These are phyloP conservation scores for Eimeria acervulina DNA, from an alignment of 169 alveolate species.

Conservation along the genomic window DNA sequence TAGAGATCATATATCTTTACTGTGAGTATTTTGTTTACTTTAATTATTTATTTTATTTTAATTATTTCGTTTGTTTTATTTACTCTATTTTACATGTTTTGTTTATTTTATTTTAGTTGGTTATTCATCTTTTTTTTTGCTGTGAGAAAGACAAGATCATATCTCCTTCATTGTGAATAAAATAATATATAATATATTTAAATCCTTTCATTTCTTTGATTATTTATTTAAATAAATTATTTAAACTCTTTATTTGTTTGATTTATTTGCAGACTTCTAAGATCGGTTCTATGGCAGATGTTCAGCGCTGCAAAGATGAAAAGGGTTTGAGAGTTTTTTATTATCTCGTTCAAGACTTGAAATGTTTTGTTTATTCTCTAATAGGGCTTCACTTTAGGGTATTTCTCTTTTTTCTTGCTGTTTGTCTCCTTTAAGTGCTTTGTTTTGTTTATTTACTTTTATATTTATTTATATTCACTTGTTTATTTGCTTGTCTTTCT, in stretches of 20 bases:
- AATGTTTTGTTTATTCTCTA: slow-evolving; percentile 96
- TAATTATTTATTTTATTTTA: slow-evolving; percentile 81
- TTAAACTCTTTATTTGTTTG: not conserved
- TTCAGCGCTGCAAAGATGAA: slow-evolving; percentile 96
- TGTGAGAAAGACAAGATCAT: not conserved
- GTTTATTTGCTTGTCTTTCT: too few species aligned
- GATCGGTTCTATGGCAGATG: slow-evolving; percentile 96
- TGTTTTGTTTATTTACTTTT: not conserved
- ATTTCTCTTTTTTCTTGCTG: not conserved
- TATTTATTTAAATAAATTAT: not conserved
- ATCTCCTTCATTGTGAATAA: not conserved
- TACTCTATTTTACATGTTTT: not conserved
- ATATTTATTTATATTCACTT: not conserved
- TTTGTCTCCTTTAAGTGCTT: not conserved
- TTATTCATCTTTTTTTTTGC: not conserved
- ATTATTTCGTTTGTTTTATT: slow-evolving; percentile 90
- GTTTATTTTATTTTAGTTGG: not conserved
- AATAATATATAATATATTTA: not conserved
- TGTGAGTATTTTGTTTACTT: slow-evolving; percentile 62
- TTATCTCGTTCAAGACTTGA: slow-evolving; percentile 96
- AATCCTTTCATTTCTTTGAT: not conserved
- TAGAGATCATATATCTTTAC: slow-evolving; percentile 92
- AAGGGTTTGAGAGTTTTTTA: slow-evolving; percentile 96
- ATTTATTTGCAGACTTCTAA: slow-evolving; percentile 93
- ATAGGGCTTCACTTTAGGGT: slow-evolving; percentile 96